Base-by-base conservation (phyloP, 2,329 filamentous ascomycete species). In the Exophiala sideris region DNA sequence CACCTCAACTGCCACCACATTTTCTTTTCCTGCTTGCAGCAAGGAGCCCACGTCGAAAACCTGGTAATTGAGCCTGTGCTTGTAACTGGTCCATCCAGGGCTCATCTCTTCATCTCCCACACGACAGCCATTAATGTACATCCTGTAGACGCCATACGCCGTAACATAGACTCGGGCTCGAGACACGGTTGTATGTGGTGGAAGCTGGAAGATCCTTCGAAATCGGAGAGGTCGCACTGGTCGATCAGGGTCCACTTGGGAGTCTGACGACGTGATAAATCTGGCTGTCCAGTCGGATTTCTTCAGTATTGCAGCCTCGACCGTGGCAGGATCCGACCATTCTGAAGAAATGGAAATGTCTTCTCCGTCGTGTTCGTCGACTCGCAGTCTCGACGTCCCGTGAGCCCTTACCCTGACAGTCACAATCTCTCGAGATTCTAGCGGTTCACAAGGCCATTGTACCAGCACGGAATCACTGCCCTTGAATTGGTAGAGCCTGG, bases 41-140 rank as follows among this genome's bases (percentile, higher is more conserved):
- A 77, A 66, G 0, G 67, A 55, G 0, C 72, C 74, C 1, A 83
- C 75, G 55, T 83, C 78, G 50, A 77, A 79, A 0, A 75, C 77
- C 51, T 82, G 73, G 55, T 83, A 84, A 1, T 72, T 68, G n/a
- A 77, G 71, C 0, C 79, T 71, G 44, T 76, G 65, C 0, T 73
- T 66, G 57, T 83, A 83, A 2, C 73, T 73, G 40, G 76, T 74
- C 76, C 78, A 82, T 0, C 79, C 79, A 0, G 79, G 79, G 16
- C 78, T 75, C 34, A 81, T 66, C 33, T 73, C 70, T 16, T 67
- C 58, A 51, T 69, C 59, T 0, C 73, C 72, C 2, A 79, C 70
- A 4, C 64, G 63, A 0, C 65, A 54, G 0, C 75, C 77, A 46
- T 82, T 80, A 54, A 81, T 74, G 32, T 71, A 70, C 0, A 73